Percentiles rank a stretch among this genome's conserved stretches.
Conservation (phyloP, 176 grass and related monocot genomes). For the Aegilops tauschii region DNA sequence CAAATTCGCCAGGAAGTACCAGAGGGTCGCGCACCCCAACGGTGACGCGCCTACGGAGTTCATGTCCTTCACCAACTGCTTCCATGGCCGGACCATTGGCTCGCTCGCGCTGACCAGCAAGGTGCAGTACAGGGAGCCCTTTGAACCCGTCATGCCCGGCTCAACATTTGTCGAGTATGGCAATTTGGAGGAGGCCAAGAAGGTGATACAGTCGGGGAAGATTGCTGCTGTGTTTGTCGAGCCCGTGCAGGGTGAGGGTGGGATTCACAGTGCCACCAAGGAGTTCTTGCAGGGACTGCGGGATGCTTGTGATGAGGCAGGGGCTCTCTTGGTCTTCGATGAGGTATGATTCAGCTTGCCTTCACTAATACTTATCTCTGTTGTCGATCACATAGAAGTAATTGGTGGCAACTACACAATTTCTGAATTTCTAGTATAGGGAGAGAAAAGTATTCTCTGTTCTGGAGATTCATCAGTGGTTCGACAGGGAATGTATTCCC, state of each 20-base stretch:
- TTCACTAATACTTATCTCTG: not conserved
- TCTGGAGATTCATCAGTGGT: not conserved
- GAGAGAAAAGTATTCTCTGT: too few species aligned
- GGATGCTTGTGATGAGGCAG: conserved; percentile 63
- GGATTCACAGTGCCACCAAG: conserved; percentile 74
- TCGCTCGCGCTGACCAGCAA: conserved; percentile 85
- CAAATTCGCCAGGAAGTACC: conserved; percentile 91
- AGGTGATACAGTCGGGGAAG: conserved; percentile 52
- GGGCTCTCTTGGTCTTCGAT: conserved; percentile 79
- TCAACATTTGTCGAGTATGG: conserved; percentile 66
- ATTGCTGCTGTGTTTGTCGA: conserved; percentile 84
- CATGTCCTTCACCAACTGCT: conserved; percentile 66
- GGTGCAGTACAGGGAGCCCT: conserved; percentile 66
- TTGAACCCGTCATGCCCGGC: conserved; percentile 78
- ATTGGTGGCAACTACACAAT: not conserved
- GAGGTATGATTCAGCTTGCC: conserved; percentile 52
- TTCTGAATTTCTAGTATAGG: too few species aligned
- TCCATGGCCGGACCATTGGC: conserved; percentile 88
- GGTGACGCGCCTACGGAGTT: conserved; percentile 48
- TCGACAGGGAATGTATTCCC: not conserved
- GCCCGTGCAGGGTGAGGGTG: conserved; percentile 83
- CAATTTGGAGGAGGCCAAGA: conserved; percentile 48
- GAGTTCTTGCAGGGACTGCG: conserved; percentile 73
- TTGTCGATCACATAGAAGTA: not conserved
- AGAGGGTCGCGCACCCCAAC: conserved; percentile 33